phyloP scores from a whole-genome alignment of 768 basidiomycete species.

The Pilatotrama ljubarskyi region DNA sequence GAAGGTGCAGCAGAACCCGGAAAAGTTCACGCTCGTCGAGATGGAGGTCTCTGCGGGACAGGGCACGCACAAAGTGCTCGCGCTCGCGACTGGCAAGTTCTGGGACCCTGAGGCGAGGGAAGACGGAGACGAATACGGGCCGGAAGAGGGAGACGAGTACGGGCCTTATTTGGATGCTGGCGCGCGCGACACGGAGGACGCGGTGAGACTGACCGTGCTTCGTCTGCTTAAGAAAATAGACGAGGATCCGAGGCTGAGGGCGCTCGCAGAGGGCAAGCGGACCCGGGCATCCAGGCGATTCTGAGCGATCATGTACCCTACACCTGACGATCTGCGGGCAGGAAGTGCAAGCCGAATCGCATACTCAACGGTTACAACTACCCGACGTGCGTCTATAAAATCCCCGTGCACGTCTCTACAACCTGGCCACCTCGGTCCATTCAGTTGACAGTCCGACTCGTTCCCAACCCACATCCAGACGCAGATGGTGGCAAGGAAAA shows the following conservation, averaged over 20 bases:
- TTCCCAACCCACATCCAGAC: too few relatives aligned
- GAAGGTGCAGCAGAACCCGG: slow-evolving; percentile 36
- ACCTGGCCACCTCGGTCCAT: too few relatives aligned
- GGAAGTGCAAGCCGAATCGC: too few relatives aligned
- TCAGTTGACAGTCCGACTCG: too few relatives aligned
- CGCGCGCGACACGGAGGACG: background rate
- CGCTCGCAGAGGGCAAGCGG: background rate
- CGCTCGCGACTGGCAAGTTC: slow-evolving; percentile 35
- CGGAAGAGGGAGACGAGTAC: background rate
- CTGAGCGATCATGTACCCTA: too few relatives aligned
- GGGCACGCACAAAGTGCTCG: slow-evolving; percentile 32
- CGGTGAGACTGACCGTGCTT: background rate
- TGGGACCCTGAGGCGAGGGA: slow-evolving; percentile 17
- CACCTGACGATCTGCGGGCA: too few relatives aligned
- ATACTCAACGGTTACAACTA: too few relatives aligned
- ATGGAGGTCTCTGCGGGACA: slow-evolving; percentile 36
- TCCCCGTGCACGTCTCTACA: too few relatives aligned
- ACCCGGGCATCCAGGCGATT: too few relatives aligned
- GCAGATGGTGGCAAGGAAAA: too few relatives aligned
- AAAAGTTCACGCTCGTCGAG: slow-evolving; percentile 35
- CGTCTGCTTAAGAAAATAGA: background rate
- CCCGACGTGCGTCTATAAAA: too few relatives aligned
- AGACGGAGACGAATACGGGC: background rate
- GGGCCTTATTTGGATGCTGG: too few relatives aligned
- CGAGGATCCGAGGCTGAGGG: background rate